Percentiles rank a stretch among this genome's conserved stretches.
phyloP scores from a whole-genome alignment of 2,329 filamentous ascomycete genomes.

The Cyphellophora europaea region DNA sequence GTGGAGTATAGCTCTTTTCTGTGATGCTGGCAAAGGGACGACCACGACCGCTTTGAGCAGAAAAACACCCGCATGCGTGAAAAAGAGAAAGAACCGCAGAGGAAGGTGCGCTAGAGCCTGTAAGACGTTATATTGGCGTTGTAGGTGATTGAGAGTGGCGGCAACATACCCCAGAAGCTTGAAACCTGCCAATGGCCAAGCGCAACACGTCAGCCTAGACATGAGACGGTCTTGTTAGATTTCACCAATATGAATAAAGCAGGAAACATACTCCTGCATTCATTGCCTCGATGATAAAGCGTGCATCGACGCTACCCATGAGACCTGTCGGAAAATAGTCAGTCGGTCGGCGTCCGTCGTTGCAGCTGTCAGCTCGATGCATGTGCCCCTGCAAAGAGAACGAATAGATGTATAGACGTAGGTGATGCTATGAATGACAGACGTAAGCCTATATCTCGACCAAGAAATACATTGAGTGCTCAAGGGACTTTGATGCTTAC shows the following conservation, averaged over 20 bases:
- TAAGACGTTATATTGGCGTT: slow-evolving; percentile 1
- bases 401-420: slow-evolving; percentile 9
- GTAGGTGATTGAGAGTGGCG: too few relatives aligned
- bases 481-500: slow-evolving; percentile 1
- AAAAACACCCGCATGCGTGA: slow-evolving; percentile 8
- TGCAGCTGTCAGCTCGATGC: slow-evolving; percentile 5
- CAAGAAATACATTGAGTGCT: too few relatives aligned
- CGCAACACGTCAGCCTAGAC: too few relatives aligned
- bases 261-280: slow-evolving; percentile 7
- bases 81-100: slow-evolving; percentile 7
- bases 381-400: slow-evolving; percentile 9
- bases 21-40: slow-evolving; percentile 7
- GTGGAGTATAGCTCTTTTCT: slow-evolving; percentile 9
- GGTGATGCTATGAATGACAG: slow-evolving; percentile 4
- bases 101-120: slow-evolving; percentile 7
- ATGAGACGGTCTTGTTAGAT: too few relatives aligned
- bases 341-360: slow-evolving; percentile 3
- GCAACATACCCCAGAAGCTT: too few relatives aligned
- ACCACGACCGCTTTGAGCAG: slow-evolving; percentile 6
- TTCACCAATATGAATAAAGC: too few relatives aligned
- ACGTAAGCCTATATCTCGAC: too few relatives aligned
- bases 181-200: too few relatives aligned
- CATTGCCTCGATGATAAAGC: slow-evolving; percentile 9
- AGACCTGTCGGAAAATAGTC: slow-evolving; percentile 8
- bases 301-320: slow-evolving; percentile 8